Evolutionary conservation across 371 early-diverging fungal genomes (phyloP).

Genomic region (Apophysomyces sp.): DNA sequence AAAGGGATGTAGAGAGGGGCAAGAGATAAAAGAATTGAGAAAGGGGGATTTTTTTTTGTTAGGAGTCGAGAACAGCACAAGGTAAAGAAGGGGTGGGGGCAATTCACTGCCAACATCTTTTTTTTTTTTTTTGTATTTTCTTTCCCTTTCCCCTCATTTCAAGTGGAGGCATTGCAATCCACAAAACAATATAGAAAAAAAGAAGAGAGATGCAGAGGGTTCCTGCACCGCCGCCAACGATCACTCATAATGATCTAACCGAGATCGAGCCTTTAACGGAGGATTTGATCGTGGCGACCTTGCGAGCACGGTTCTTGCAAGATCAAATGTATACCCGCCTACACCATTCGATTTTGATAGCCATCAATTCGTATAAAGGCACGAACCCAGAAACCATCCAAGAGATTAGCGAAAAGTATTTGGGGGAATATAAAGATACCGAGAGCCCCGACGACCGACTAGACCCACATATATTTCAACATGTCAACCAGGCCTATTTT

Average conservation of each 20-base stretch:
- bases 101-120: background rate
- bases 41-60: background rate
- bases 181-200: background rate
- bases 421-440: constrained; percentile 63
- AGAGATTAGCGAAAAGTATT: constrained; percentile 56
- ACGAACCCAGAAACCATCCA: constrained; percentile 30
- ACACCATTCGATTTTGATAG: constrained; percentile 55
- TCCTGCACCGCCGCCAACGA: constrained; percentile 1
- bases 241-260: constrained; percentile 30
- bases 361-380: constrained; percentile 52
- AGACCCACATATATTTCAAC: constrained; percentile 84
- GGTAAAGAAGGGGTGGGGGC: background rate
- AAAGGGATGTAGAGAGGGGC: background rate
- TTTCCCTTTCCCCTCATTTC: background rate
- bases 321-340: constrained; percentile 67
- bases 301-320: constrained; percentile 59
- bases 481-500: constrained; percentile 65
- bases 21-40: background rate
- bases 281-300: constrained; percentile 50
- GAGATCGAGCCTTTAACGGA: constrained; percentile 40
- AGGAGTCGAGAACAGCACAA: background rate
- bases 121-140: background rate
- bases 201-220: background rate
- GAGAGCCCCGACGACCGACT: constrained; percentile 30
- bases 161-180: background rate